Conservation (phyloP, 768 basidiomycete genomes). For the Lepiota brunneoincarnata region DNA sequence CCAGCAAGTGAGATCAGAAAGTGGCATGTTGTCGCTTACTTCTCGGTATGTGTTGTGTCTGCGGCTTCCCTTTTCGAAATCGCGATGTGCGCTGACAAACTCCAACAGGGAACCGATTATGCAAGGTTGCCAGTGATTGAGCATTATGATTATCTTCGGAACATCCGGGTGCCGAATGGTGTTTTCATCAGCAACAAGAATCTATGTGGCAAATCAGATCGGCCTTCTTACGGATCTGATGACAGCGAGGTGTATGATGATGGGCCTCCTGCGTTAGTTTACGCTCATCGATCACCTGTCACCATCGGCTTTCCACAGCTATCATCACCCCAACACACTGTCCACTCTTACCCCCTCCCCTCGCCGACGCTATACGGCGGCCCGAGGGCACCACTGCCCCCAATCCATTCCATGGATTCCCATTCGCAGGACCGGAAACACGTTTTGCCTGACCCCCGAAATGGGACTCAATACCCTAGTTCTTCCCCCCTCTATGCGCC, state of each 20-base stretch:
- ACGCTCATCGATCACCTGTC: constrained; percentile 15
- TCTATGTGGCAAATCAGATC: constrained; percentile 36
- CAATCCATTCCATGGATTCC: constrained; percentile 1
- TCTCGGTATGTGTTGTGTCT: constrained; percentile 48
- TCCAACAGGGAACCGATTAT: constrained; percentile 62
- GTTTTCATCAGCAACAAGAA: constrained; percentile 73
- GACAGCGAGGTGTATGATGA: constrained; percentile 41
- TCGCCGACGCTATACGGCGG: constrained; percentile 10
- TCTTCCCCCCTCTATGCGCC: constrained; percentile 30
- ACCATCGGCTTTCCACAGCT: constrained; percentile 16
- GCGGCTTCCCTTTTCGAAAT: constrained; percentile 6
- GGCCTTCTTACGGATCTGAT: constrained; percentile 43
- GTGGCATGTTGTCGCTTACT: constrained; percentile 86
- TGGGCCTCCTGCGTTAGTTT: constrained; percentile 14
- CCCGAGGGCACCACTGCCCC: constrained; percentile 3
- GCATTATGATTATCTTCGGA: constrained; percentile 70
- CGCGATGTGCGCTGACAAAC: constrained; percentile 9
- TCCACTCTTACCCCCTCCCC: constrained; percentile 1
- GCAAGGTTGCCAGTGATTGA: constrained; percentile 69
- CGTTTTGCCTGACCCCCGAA: constrained; percentile 3
- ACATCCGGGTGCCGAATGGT: constrained; percentile 63
- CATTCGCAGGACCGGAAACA: constrained; percentile 7
- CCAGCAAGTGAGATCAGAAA: constrained; percentile 60
- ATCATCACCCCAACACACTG: constrained; percentile 14
- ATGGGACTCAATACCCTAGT: constrained; percentile 1